Percentiles rank a stretch among this genome's conserved stretches.
These are phyloP conservation scores for Eucommia ulmoides DNA, from an alignment of 257 asterid genomes.

Conservation along the genomic window DNA sequence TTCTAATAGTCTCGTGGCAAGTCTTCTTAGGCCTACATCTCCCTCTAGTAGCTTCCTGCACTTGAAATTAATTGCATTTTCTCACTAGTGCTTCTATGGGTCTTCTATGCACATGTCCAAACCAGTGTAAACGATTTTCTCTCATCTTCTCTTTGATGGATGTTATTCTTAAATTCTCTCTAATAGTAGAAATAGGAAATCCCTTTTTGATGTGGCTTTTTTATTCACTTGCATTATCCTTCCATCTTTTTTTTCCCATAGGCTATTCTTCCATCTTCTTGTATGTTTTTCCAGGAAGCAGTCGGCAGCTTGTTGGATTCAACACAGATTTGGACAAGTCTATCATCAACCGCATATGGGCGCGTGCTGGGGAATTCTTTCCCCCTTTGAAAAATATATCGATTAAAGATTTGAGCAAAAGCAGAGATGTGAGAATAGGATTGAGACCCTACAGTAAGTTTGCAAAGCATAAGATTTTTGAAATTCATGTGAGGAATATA, in stretches of 20 bases:
- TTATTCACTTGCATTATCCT: background rate
- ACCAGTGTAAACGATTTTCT: too few species aligned
- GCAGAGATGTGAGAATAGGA: conserved; percentile 82
- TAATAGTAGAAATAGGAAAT: background rate
- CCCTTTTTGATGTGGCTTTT: background rate
- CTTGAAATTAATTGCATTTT: too few species aligned
- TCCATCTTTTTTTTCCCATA: background rate
- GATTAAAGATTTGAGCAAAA: conserved; percentile 39
- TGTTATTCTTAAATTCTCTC: background rate
- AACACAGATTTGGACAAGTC: conserved; percentile 57
- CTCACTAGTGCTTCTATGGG: too few species aligned
- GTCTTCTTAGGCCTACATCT: too few species aligned
- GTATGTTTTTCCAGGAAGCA: conserved; percentile 56
- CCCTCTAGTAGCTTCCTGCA: too few species aligned
- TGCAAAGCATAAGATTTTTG: conserved; percentile 1
- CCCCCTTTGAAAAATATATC: conserved; percentile 47
- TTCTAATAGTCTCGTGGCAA: too few species aligned
- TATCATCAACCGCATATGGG: conserved; percentile 62
- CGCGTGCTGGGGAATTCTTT: conserved; percentile 72
- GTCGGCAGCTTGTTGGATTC: conserved; percentile 84
- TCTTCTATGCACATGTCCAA: too few species aligned
- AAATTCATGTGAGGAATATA: background rate
- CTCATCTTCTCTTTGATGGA: too few species aligned
- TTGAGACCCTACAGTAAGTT: conserved; percentile 92
- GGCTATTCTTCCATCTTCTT: background rate